Conservation (phyloP, 305 asterid species). For the Nicotiana rustica region DNA sequence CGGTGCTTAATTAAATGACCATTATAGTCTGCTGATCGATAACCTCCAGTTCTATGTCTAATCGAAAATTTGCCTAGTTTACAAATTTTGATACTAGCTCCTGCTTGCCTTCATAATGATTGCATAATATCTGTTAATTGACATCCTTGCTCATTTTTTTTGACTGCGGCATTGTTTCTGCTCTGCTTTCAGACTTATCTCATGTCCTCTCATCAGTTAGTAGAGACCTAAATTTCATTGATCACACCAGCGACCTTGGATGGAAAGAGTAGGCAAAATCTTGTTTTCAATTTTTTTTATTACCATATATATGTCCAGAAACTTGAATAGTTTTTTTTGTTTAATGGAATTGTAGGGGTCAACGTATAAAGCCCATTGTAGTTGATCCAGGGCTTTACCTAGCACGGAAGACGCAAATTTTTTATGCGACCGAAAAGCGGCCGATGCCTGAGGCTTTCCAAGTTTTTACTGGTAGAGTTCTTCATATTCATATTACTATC, state of each 20-base stretch:
- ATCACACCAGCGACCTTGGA: slow-evolving; percentile 95
- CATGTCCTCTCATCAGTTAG: slow-evolving; percentile 89
- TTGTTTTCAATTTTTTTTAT: slow-evolving; percentile 39
- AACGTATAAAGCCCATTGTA: slow-evolving; percentile 80
- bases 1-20: background rate
- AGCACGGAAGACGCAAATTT: slow-evolving; percentile 83
- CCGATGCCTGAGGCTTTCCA: slow-evolving; percentile 89
- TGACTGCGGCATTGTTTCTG: slow-evolving; percentile 1
- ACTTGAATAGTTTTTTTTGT: slow-evolving; percentile 27
- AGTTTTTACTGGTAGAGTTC: slow-evolving; percentile 76
- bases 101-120: background rate
- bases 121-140: background rate
- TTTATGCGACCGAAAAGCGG: slow-evolving; percentile 92
- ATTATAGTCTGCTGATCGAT: background rate
- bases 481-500: slow-evolving; percentile 18
- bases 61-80: background rate
- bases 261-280: slow-evolving; percentile 96
- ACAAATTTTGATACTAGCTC: background rate
- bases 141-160: slow-evolving; percentile 34
- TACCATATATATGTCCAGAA: background rate
- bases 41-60: background rate
- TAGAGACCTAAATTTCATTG: slow-evolving; percentile 92
- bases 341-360: slow-evolving; percentile 65
- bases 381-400: slow-evolving; percentile 94
- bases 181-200: slow-evolving; percentile 78